These are phyloP conservation scores for Fusarium brevicatenulatum DNA, from an alignment of 2,329 filamentous ascomycete species.

Conservation along the genomic window DNA sequence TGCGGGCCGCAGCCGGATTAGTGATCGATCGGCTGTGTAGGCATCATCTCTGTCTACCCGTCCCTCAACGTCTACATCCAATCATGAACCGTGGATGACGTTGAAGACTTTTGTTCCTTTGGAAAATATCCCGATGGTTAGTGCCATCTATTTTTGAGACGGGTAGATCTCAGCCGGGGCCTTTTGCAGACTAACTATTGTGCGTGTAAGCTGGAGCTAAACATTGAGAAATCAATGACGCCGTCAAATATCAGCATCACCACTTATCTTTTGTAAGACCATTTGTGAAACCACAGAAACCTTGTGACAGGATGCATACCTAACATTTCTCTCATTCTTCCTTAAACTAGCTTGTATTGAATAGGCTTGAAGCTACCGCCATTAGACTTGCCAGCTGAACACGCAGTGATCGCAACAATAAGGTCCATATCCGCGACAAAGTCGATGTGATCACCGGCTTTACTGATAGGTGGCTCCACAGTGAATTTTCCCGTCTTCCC, in stretches of 20 bases:
- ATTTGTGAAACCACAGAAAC: not conserved
- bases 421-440: not conserved
- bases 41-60: not conserved
- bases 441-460: not conserved
- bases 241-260: not conserved
- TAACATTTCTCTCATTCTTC: not conserved
- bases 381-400: not conserved
- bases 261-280: not conserved
- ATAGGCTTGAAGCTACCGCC: not conserved
- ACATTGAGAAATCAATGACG: not conserved
- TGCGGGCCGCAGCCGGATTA: not conserved
- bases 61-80: not conserved
- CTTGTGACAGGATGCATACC: not conserved
- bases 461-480: not conserved
- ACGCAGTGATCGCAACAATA: not conserved
- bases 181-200: fast-evolving
- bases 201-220: not conserved
- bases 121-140: fast-evolving
- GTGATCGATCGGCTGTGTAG: not conserved
- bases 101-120: not conserved
- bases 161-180: not conserved
- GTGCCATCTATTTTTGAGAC: fast-evolving
- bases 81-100: not conserved
- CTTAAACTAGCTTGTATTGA: not conserved
- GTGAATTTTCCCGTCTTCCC: not conserved